phyloP scores from a whole-genome alignment of 108 stramenopile species.

The Skeletonema menzelii region DNA sequence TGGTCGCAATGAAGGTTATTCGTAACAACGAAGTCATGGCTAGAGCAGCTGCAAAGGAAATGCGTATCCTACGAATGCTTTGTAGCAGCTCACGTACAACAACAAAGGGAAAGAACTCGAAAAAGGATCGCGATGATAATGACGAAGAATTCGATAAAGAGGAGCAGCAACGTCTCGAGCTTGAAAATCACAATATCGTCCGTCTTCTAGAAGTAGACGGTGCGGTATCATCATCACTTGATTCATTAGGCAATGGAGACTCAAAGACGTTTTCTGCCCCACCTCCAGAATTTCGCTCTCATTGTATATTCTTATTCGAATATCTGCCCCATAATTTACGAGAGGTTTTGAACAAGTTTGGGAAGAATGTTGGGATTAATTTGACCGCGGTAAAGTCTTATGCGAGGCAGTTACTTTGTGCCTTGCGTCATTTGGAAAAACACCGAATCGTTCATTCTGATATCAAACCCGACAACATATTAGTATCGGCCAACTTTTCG shows the following conservation, averaged over 20 bases:
- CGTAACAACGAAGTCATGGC: constrained; percentile 98
- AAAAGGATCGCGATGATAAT: constrained; percentile 34
- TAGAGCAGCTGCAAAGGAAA: constrained; percentile 88
- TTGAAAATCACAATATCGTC: constrained; percentile 68
- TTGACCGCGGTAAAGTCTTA: constrained; percentile 90
- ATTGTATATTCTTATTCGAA: constrained; percentile 87
- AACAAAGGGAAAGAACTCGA: background rate
- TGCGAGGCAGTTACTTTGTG: constrained; percentile 89
- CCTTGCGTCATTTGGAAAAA: constrained; percentile 80
- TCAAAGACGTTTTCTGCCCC: constrained; percentile 27
- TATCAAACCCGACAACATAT: constrained; percentile 98
- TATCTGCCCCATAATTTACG: constrained; percentile 85
- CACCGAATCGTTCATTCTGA: constrained; percentile 95
- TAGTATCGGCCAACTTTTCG: constrained; percentile 86
- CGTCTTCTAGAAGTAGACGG: constrained; percentile 56
- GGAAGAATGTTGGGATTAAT: constrained; percentile 90
- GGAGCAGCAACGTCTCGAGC: constrained; percentile 34
- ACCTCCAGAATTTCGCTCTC: constrained; percentile 70
- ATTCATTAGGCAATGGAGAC: constrained; percentile 7
- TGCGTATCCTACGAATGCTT: constrained; percentile 57
- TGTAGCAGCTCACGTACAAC: constrained; percentile 16
- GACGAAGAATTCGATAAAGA: constrained; percentile 48
- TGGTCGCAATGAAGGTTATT: constrained; percentile 96
- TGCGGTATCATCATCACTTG: constrained; percentile 16
- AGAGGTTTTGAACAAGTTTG: constrained; percentile 89